Base-by-base conservation (phyloP, 2,329 filamentous ascomycete genomes). In the Dissoconium aciculare region DNA sequence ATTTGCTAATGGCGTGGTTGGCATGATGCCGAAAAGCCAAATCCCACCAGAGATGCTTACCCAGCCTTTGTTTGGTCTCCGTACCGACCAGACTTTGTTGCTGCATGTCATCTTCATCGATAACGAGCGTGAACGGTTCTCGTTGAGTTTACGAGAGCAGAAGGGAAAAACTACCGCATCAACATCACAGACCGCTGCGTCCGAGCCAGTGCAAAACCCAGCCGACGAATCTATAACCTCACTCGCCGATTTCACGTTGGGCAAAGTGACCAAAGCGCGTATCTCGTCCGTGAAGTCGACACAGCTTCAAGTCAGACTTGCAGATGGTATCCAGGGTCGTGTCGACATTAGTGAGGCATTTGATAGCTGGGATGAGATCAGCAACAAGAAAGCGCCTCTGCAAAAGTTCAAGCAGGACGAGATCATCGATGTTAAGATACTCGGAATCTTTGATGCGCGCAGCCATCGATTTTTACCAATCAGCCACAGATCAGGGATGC, bases 381-480 rank as follows among this genome's bases (percentile, higher is more conserved):
- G 72, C 33, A 74, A 94, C 49, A 70, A 75, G 35, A 93, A 87
- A 55, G 65, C 73, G 15, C 87, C 89, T 2, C 63, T 95, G n/a
- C 63, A 65, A 33, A 67, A 69, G 39, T 91, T 92, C 58, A 68
- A 71, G 38, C 62, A 67, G 30, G 78, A 80, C 43, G 71, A 87
- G 35, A 60, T 74, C 27, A 57, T 94, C 16, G 61, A 69, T 10
- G 84, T 85, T 23, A 78, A 75, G 48, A 69, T 94, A 21, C 64
- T 95, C 19, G 87, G 85, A 39, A 67, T 91, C 17, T 87, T 95
- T 50, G 84, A 94, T 57, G 80, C 84, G 29, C 76, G 78, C 42
- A 91, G 82, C 45, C 82, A 94, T 56, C 75, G 78, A 27, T 98
- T 93, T 60, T 64, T 98, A 25, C 85, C 89, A 2, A 81, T 98